phyloP scores from a whole-genome alignment of 2,329 filamentous ascomycete species.

The Drechslerella coelobrocha region DNA sequence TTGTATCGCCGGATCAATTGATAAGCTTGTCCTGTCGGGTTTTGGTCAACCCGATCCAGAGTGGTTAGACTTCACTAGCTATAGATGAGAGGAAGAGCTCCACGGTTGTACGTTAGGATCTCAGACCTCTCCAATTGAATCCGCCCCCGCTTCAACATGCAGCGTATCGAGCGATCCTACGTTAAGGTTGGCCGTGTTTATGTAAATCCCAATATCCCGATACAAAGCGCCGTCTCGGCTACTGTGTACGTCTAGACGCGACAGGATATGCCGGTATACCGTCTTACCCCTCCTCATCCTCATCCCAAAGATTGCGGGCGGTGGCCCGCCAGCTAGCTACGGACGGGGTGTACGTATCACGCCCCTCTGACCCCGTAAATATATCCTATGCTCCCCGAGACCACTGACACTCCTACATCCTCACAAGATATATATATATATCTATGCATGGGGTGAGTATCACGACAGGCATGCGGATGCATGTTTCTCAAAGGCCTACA shows the following conservation, averaged over 20 bases:
- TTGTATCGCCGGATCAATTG: too few relatives aligned
- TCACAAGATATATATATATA: too few relatives aligned
- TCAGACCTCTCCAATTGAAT: constrained; percentile 16
- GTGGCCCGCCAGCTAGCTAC: too few relatives aligned
- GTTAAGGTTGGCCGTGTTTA: not conserved
- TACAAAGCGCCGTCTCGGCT: constrained; percentile 13
- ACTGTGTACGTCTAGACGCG: constrained; percentile 12
- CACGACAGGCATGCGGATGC: not conserved
- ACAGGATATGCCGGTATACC: not conserved
- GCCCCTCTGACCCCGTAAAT: too few relatives aligned
- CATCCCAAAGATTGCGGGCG: constrained; percentile 4
- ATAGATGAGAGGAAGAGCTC: not conserved
- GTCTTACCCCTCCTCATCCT: constrained; percentile 5
- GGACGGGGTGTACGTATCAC: too few relatives aligned
- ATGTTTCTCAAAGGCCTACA: too few relatives aligned
- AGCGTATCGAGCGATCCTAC: constrained; percentile 31
- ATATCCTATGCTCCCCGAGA: not conserved
- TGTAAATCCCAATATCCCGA: constrained; percentile 5
- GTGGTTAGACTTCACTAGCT: too few relatives aligned
- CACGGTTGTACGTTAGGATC: constrained; percentile 10
- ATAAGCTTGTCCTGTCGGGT: too few relatives aligned
- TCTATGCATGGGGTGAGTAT: not conserved
- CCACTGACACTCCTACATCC: too few relatives aligned
- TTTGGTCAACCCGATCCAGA: too few relatives aligned
- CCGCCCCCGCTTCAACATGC: constrained; percentile 17